phyloP scores from a whole-genome alignment of 2,329 filamentous ascomycete species.

The Penicillium capsulatum region DNA sequence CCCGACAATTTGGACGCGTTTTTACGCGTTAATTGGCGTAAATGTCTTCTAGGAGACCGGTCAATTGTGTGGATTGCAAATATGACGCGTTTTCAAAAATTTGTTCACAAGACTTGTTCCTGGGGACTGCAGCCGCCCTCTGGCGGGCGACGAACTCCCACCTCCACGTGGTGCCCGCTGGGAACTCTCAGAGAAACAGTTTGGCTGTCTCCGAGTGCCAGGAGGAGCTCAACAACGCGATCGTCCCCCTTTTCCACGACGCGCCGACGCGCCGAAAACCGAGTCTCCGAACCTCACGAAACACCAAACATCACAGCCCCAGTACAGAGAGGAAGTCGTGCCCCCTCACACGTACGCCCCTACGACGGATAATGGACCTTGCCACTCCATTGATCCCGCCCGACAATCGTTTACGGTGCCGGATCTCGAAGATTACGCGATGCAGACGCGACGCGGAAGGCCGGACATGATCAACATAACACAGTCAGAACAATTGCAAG shows the following conservation, averaged over 20 bases:
- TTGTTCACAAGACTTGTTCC: too few relatives aligned
- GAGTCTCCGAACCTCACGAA: conserved; percentile 3
- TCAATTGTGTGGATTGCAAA: too few relatives aligned
- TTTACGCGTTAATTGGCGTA: too few relatives aligned
- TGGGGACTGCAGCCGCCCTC: too few relatives aligned
- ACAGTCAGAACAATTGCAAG: too few relatives aligned
- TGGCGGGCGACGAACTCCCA: conserved; percentile 3
- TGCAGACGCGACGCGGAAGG: too few relatives aligned
- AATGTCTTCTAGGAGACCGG: too few relatives aligned
- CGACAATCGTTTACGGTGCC: conserved; percentile 6
- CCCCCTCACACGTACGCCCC: conserved; percentile 3
- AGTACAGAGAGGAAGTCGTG: conserved; percentile 3
- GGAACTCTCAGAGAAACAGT: conserved; percentile 5
- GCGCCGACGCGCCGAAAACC: neutral
- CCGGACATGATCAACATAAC: too few relatives aligned
- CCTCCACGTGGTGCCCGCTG: conserved; percentile 5
- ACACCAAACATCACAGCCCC: too few relatives aligned
- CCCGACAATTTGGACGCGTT: too few relatives aligned
- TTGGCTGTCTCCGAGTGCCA: conserved; percentile 2
- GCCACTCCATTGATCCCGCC: conserved; percentile 3
- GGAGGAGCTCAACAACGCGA: conserved; percentile 3
- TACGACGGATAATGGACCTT: conserved; percentile 4
- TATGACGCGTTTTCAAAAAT: too few relatives aligned
- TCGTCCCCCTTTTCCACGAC: conserved; percentile 1
- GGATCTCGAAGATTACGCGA: too few relatives aligned